phyloP scores from a whole-genome alignment of 768 basidiomycete genomes.

The Steccherinum ochraceum region DNA sequence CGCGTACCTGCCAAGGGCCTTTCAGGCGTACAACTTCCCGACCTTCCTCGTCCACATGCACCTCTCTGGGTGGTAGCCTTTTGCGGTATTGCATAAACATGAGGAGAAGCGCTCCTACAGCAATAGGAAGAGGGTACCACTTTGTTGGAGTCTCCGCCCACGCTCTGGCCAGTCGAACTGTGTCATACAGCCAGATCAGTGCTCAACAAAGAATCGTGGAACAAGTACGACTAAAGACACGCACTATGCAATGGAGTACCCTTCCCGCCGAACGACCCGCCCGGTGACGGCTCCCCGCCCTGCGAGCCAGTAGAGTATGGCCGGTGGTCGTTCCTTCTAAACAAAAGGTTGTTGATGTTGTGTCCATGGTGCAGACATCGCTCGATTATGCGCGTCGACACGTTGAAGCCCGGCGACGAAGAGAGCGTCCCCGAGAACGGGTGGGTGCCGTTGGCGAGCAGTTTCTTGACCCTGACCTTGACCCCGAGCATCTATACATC shows the following conservation, averaged over 20 bases:
- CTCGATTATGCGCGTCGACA: constrained; percentile 7
- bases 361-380: constrained; percentile 10
- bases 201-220: not conserved
- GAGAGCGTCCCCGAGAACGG: constrained; percentile 6
- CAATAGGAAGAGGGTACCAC: constrained; percentile 93
- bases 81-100: constrained; percentile 72
- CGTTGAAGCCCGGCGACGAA: constrained; percentile 3
- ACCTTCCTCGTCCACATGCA: constrained; percentile 78
- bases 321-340: constrained; percentile 6
- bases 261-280: constrained; percentile 8
- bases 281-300: constrained; percentile 8
- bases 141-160: constrained; percentile 86
- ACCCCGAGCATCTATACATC: constrained; percentile 13
- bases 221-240: constrained; percentile 2
- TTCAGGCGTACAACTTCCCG: constrained; percentile 73
- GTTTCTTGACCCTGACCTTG: constrained; percentile 8
- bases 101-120: constrained; percentile 85
- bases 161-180: constrained; percentile 64
- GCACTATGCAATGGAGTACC: constrained; percentile 11
- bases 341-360: constrained; percentile 2
- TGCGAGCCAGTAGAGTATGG: constrained; percentile 9
- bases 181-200: no score
- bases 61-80: constrained; percentile 47
- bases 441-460: constrained; percentile 7
- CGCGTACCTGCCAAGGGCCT: constrained; percentile 88